Evolutionary conservation across 2,329 filamentous ascomycete species (phyloP), one percentile per base, ranked within the genome.

Genomic region (Aspergillus niger): DNA sequence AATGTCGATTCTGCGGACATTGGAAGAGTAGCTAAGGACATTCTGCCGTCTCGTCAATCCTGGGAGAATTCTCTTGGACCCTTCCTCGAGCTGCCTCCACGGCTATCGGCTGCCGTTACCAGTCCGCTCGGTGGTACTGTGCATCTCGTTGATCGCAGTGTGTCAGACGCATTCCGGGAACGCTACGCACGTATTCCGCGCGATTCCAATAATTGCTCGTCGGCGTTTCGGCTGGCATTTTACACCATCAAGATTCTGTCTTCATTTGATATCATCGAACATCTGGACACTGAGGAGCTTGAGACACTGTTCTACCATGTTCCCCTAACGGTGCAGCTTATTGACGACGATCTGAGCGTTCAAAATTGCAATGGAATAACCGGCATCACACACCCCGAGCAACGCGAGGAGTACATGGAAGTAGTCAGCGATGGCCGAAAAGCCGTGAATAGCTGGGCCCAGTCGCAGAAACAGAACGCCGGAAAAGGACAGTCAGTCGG

Each of bases 161-260:
- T 76, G 65, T 60, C 70, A 56, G 59, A 72, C 20, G 53, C 63
- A 43, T 59, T 70, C 61, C 70, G 26, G 65, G 61, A 49, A 62
- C 64, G 68, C 6, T 63, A 65, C 59, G 69, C 67, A 48, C 76
- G 24, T 63, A 73, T 83, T 15, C 71, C 78, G 32, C 82, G 89
- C 47, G 92, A 97, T 71, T 79, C 83, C 3, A 84, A 85, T 64
- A 90, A 90, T 0, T 85, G 88, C 32, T 91, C 91, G 2, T 81
- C 90, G 57, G 86, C 91, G 1, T 85, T 91, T 13, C 84, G 94
- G 58, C 90, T 96, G 79, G 86, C 89, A 1, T 81, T 89, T 52
- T 97, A 92, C 72, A 84, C 86, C 0, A 80, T 82, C 5, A 83
- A 82, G 52, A 72, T 95, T 0, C 71, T 92, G 32, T 76, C 77